Evolutionary conservation across 768 basidiomycete species (phyloP).

Genomic region (Mycena venus): DNA sequence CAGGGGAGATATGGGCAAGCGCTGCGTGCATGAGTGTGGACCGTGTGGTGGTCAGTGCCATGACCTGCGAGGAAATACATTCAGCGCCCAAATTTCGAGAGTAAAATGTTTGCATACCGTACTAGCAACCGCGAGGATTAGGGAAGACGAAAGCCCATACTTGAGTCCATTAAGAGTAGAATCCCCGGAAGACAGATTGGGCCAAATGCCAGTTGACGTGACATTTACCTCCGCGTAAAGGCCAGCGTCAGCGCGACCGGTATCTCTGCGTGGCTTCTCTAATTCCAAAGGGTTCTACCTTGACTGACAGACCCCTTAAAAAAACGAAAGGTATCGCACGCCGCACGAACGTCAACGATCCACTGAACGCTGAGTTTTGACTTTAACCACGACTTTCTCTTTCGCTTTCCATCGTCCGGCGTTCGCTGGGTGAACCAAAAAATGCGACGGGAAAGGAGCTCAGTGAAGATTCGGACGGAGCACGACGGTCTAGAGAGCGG

Average conservation of each 20-base stretch:
- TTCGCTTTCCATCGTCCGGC: not conserved
- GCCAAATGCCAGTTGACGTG: slow-evolving; percentile 46
- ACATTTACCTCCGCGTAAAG: slow-evolving; percentile 40
- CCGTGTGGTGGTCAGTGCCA: slow-evolving; percentile 52
- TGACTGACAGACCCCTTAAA: slow-evolving; percentile 30
- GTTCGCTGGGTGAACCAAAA: not conserved
- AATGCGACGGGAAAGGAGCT: slow-evolving; percentile 23
- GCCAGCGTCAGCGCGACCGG: slow-evolving; percentile 5
- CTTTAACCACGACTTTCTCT: not conserved
- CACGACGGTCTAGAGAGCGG: slow-evolving; percentile 7
- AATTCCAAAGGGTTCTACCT: slow-evolving; percentile 11
- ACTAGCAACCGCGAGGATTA: not conserved
- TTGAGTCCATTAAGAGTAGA: slow-evolving; percentile 25
- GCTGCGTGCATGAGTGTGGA: slow-evolving; percentile 65
- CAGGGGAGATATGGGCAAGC: slow-evolving; percentile 62
- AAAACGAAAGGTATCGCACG: slow-evolving; percentile 42
- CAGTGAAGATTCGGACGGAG: slow-evolving; percentile 25
- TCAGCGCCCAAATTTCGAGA: not conserved
- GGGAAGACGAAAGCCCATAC: not conserved
- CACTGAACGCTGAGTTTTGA: not conserved
- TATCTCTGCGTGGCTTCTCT: slow-evolving; percentile 4
- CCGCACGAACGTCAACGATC: slow-evolving; percentile 10
- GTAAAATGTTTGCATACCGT: slow-evolving; percentile 3
- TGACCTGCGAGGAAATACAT: slow-evolving; percentile 36
- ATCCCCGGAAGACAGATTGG: slow-evolving; percentile 20